Conservation (phyloP, 129 eudicot genomes). For the Flaveria linearis region DNA sequence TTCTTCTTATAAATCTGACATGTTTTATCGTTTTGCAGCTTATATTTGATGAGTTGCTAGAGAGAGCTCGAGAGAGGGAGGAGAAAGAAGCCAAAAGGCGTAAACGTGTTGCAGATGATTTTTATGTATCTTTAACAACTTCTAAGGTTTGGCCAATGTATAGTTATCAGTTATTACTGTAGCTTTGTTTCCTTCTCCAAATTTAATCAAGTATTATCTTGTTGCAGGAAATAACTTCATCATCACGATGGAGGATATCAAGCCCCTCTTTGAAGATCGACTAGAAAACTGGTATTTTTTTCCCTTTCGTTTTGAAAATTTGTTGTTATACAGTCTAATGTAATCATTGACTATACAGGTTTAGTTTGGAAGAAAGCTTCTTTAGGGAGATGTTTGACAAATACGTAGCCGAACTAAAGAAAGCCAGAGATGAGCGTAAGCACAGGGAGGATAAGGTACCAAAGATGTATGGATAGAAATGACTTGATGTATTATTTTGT, state of each 20-base stretch:
- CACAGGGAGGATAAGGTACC: conserved; percentile 87
- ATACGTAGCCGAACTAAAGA: conserved; percentile 56
- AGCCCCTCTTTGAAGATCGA: conserved; percentile 59
- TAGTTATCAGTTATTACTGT: neutral
- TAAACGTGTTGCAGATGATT: conserved; percentile 76
- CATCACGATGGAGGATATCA: conserved; percentile 84
- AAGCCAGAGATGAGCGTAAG: conserved; percentile 75
- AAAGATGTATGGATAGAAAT: neutral
- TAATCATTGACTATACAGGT: conserved; percentile 47
- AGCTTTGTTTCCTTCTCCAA: neutral
- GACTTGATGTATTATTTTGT: neutral
- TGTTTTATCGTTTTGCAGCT: conserved; percentile 47
- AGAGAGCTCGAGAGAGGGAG: conserved; percentile 72
- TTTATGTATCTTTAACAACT: conserved; percentile 51
- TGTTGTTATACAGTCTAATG: neutral
- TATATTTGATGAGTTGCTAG: conserved; percentile 73
- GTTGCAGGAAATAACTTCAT: conserved; percentile 70
- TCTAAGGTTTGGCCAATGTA: conserved; percentile 56
- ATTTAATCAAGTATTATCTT: neutral
- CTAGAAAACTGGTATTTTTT: conserved; percentile 44
- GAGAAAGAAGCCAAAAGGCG: conserved; percentile 93
- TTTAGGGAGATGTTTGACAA: conserved; percentile 61
- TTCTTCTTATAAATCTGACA: neutral
- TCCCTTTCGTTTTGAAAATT: neutral
- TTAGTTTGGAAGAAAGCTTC: conserved; percentile 65